Conservation (phyloP, 495 filamentous ascomycete genomes). For the Pyrenopolyporus hunteri region DNA sequence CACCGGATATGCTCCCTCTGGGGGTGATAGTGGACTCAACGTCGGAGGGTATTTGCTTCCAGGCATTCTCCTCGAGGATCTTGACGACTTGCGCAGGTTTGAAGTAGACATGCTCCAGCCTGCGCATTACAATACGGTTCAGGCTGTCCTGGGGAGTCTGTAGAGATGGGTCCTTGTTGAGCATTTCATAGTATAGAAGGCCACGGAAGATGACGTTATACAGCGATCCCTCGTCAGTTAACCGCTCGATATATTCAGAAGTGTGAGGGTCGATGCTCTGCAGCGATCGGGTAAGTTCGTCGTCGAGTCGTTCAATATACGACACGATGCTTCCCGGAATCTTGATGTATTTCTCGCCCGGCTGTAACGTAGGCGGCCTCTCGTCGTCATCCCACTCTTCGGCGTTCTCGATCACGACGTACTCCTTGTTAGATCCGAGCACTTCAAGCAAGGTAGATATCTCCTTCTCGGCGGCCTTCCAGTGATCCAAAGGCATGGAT, state of each 20-base stretch:
- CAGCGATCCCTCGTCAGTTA: constrained; percentile 88
- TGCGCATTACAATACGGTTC: constrained; percentile 90
- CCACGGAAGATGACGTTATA: constrained; percentile 90
- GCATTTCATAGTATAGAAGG: constrained; percentile 83
- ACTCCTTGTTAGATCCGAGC: constrained; percentile 76
- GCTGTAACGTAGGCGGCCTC: constrained; percentile 74
- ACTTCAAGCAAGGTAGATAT: constrained; percentile 75
- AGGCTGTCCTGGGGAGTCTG: constrained; percentile 79
- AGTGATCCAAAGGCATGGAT: constrained; percentile 95
- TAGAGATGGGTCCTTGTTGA: constrained; percentile 71
- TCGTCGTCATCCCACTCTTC: constrained; percentile 99
- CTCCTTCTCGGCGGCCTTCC: constrained; percentile 92
- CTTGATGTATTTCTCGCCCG: constrained; percentile 77
- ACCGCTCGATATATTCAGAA: constrained; percentile 94
- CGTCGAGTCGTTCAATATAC: constrained; percentile 92
- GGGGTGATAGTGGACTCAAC: constrained; percentile 84
- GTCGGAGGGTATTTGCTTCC: constrained; percentile 76
- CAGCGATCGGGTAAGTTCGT: constrained; percentile 94
- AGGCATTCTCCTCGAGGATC: constrained; percentile 88
- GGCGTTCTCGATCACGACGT: constrained; percentile 85
- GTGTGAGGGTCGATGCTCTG: constrained; percentile 98
- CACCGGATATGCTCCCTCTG: constrained; percentile 66
- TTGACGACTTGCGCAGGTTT: constrained; percentile 94
- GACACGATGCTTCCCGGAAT: constrained; percentile 94
- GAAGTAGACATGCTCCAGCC: constrained; percentile 98